Evolutionary conservation across 2,329 filamentous ascomycete species (phyloP).

Genomic region (Ophiobolus disseminans): DNA sequence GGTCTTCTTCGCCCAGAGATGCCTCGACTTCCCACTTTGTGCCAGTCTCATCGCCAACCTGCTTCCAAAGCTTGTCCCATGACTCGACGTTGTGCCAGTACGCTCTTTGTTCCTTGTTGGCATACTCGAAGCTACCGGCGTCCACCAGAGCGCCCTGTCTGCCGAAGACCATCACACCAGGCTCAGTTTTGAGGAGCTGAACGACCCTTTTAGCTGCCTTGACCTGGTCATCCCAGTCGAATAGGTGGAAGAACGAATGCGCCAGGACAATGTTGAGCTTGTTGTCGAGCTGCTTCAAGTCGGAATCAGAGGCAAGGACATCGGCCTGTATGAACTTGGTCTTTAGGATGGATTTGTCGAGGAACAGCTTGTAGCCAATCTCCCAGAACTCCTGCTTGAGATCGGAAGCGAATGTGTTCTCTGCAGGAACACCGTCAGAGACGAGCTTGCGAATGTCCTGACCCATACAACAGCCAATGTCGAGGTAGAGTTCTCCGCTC

Average conservation of each 20-base stretch:
- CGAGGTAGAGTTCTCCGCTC: constrained; percentile 47
- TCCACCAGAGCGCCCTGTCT: constrained; percentile 46
- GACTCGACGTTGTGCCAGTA: constrained; percentile 49
- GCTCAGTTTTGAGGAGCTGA: constrained; percentile 40
- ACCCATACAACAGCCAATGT: constrained; percentile 55
- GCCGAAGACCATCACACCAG: constrained; percentile 50
- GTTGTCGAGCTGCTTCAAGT: constrained; percentile 45
- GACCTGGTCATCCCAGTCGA: constrained; percentile 50
- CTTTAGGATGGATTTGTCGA: constrained; percentile 50
- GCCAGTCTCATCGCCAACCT: constrained; percentile 48
- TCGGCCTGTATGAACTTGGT: constrained; percentile 62
- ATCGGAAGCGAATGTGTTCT: constrained; percentile 52
- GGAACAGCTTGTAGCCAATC: constrained; percentile 56
- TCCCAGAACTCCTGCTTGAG: constrained; percentile 57
- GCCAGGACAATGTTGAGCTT: constrained; percentile 53
- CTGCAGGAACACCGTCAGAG: constrained; percentile 50
- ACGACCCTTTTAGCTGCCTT: constrained; percentile 43
- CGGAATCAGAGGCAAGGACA: constrained; percentile 45
- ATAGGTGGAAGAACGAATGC: constrained; percentile 55
- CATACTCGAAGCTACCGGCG: constrained; percentile 32
- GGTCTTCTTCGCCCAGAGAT: constrained; percentile 31
- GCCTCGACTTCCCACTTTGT: constrained; percentile 47
- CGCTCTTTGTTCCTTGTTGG: constrained; percentile 25
- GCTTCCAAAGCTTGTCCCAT: constrained; percentile 49
- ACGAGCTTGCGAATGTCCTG: constrained; percentile 56